Base-by-base conservation (phyloP, 2,329 filamentous ascomycete species). In the Alternaria brassicae region DNA sequence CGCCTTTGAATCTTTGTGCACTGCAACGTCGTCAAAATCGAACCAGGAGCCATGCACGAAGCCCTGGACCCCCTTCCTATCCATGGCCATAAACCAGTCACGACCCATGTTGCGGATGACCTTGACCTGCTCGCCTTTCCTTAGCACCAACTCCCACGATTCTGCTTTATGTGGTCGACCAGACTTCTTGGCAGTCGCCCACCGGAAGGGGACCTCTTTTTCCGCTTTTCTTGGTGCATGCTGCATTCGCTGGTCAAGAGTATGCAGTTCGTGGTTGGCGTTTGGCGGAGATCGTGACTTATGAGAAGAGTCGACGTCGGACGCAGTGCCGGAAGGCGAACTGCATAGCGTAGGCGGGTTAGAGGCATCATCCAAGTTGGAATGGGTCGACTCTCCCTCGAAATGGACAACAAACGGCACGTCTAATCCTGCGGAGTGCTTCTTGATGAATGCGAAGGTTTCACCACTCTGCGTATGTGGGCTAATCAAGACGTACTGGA, bases 381-480 rank as follows among this genome's bases (percentile, higher is more conserved):
- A 55, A 8, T 71, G 30, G 2, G 61, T 37, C 1, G 50, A 50
- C 15, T 71, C 67, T 15, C 61, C 25, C 15, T 61, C 61, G 30
- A 72, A 66, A 34, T 54, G 62, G 8, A 72, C n/a, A 34, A 70
- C 47, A 36, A 68, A 72, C 1, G 61, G 58, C 1, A 63, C 47
- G 21, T 65, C 62, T 15, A 58, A 36, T 17, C 51, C 67, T 1
- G 23, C 8, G 3, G 40, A 36, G n/a, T 66, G 60, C 28, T 67
- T 69, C 58, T 69, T 73, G 58, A 76, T 58, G 44, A 75, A 71
- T 1, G 51, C 66, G 45, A 73, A 74, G 0, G 63, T 63, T n/a
- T 71, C 67, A 17, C 67, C 66, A 2, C 50, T 52, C 5, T 59
- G 23, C 2, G 65, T 56, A 47, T 75, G 61, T 7, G 71, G 55